These are phyloP conservation scores for Smithsoniella earleae DNA, from an alignment of 163 green algal species.

Conservation along the genomic window DNA sequence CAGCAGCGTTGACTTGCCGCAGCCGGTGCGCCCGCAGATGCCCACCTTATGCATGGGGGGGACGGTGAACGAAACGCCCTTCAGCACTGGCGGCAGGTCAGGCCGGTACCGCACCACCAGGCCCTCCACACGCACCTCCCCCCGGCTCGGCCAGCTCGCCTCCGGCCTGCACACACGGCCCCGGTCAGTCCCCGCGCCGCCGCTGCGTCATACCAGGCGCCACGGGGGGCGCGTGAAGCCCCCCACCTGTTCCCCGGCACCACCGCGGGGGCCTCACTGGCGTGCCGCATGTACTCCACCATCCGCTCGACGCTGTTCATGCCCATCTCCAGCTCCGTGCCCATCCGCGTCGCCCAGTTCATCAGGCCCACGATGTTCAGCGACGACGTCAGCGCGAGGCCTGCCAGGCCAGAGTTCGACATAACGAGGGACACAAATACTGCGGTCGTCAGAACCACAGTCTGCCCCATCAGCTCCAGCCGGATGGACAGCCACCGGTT, in stretches of 20 bases:
- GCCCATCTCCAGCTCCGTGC: conserved; percentile 71
- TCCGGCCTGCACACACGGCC: conserved; percentile 45
- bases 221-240: conserved; percentile 35
- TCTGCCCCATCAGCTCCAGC: conserved; percentile 77
- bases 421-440: conserved; percentile 54
- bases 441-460: conserved; percentile 54
- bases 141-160: conserved; percentile 53
- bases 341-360: conserved; percentile 75
- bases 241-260: conserved; percentile 35
- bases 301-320: conserved; percentile 67
- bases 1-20: conserved; percentile 88
- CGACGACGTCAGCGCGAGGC: conserved; percentile 77
- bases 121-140: conserved; percentile 56
- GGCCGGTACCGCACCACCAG: conserved; percentile 63
- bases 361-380: conserved; percentile 69
- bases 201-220: conserved; percentile 40
- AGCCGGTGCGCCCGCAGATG: conserved; percentile 72
- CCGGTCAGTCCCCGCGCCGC: conserved; percentile 40
- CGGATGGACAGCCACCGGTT: conserved; percentile 88
- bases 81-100: conserved; percentile 73
- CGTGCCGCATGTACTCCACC: conserved; percentile 59
- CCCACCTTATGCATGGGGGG: conserved; percentile 41
- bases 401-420: conserved; percentile 62
- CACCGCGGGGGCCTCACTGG: conserved; percentile 51
- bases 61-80: conserved; percentile 51